phyloP scores from a whole-genome alignment of 306 rosid genomes.

The Geum urbanum region DNA sequence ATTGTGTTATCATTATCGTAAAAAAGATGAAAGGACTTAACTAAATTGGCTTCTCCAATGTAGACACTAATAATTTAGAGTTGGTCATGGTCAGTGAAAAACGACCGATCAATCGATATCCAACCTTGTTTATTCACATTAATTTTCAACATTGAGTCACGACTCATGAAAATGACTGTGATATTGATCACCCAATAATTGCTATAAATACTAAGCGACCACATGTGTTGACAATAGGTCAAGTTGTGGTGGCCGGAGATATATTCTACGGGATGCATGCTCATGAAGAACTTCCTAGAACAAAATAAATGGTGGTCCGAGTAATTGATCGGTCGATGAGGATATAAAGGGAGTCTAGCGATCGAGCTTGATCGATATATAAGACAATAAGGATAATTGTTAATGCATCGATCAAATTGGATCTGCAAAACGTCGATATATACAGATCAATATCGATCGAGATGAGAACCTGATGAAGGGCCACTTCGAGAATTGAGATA shows the following conservation, averaged over 20 bases:
- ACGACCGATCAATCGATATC: not conserved
- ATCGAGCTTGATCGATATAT: not conserved
- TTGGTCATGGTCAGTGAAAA: not conserved
- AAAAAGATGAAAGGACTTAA: not conserved
- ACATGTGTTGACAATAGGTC: conserved; percentile 25
- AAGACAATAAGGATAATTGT: conserved; percentile 7
- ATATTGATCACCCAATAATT: conserved; percentile 15
- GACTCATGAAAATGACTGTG: not conserved
- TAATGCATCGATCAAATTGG: not conserved
- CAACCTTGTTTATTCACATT: not conserved
- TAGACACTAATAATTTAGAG: conserved; percentile 7
- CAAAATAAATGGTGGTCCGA: conserved; percentile 53
- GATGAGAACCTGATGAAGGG: conserved; percentile 4
- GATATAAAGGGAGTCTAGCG: not conserved
- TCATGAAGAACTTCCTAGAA: conserved; percentile 9
- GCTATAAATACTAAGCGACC: conserved; percentile 34
- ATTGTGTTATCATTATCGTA: not conserved
- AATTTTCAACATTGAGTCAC: not conserved
- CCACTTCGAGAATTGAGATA: not conserved
- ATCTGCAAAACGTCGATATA: not conserved
- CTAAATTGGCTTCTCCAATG: not conserved
- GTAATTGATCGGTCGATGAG: conserved; percentile 48
- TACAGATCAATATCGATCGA: not conserved
- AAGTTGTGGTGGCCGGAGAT: conserved; percentile 17
- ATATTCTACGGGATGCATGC: conserved; percentile 13